Evolutionary conservation across 768 basidiomycete genomes (phyloP).

Genomic region (Leccinum incarnatum): DNA sequence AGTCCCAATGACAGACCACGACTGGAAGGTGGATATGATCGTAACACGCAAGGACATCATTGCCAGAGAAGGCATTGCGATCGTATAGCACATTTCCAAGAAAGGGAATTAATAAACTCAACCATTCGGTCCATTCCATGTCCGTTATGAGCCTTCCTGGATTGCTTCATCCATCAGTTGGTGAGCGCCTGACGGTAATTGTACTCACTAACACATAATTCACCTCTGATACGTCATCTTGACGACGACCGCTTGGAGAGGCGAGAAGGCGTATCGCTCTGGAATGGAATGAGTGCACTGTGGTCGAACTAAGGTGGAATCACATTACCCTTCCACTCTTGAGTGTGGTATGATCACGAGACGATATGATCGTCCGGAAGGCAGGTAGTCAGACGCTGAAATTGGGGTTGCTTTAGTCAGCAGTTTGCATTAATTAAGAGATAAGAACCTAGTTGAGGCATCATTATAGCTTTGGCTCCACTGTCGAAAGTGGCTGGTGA

Average conservation of each 20-base stretch:
- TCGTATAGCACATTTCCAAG: constrained; percentile 16
- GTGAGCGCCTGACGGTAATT: constrained; percentile 21
- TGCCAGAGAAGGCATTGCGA: constrained; percentile 21
- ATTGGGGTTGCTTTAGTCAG: constrained; percentile 4
- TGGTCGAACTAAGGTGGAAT: constrained; percentile 14
- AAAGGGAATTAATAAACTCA: constrained; percentile 3
- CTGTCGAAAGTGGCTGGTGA: constrained; percentile 63
- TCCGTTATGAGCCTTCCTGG: constrained; percentile 23
- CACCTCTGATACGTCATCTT: constrained; percentile 17
- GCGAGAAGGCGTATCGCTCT: constrained; percentile 42
- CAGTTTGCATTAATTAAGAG: constrained; percentile 6
- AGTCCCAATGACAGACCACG: constrained; percentile 54
- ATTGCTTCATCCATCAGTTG: constrained; percentile 8
- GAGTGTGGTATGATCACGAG: constrained; percentile 41
- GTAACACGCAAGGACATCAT: constrained; percentile 45
- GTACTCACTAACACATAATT: constrained; percentile 24
- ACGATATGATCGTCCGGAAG: constrained; percentile 42
- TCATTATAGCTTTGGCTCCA: constrained; percentile 59
- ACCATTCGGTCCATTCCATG: constrained; percentile 15
- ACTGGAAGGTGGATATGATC: constrained; percentile 65
- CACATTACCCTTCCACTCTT: constrained; percentile 40
- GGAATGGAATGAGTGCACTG: constrained; percentile 15
- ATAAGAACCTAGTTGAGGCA: constrained; percentile 59
- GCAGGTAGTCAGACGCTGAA: constrained; percentile 40
- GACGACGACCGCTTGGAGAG: constrained; percentile 29